phyloP scores from a whole-genome alignment of 2,329 filamentous ascomycete genomes.

The Aspergillus brasiliensis region DNA sequence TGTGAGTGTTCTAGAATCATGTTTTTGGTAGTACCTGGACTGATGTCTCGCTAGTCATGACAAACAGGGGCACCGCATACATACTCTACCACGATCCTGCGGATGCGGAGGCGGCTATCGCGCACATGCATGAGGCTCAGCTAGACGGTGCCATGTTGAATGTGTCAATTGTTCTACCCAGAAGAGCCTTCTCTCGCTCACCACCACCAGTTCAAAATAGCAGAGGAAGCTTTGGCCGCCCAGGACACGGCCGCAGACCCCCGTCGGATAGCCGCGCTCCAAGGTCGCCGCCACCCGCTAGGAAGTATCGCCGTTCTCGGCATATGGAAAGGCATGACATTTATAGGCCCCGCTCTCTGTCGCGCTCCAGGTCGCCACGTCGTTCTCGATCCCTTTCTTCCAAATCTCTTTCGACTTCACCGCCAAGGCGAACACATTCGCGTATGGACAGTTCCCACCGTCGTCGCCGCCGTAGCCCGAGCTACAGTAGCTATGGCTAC shows the following conservation, averaged over 20 bases:
- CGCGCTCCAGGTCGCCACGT: slow-evolving; percentile 48
- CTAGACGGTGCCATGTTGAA: slow-evolving; percentile 80
- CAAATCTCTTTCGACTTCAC: slow-evolving; percentile 45
- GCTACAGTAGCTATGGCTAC: slow-evolving; percentile 65
- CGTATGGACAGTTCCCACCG: slow-evolving; percentile 40
- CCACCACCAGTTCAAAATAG: slow-evolving; percentile 71
- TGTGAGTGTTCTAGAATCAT: slow-evolving; percentile 57
- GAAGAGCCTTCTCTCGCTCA: slow-evolving; percentile 77
- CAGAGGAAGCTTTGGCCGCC: slow-evolving; percentile 60
- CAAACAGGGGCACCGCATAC: slow-evolving; percentile 91
- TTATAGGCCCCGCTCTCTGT: slow-evolving; percentile 64
- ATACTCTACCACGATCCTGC: slow-evolving; percentile 77
- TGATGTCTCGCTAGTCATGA: slow-evolving; percentile 64
- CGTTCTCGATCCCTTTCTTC: slow-evolving; percentile 41
- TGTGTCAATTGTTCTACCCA: slow-evolving; percentile 85
- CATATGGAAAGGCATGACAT: slow-evolving; percentile 53
- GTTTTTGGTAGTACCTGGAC: background rate
- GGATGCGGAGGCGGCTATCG: slow-evolving; percentile 84
- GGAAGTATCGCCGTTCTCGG: slow-evolving; percentile 42
- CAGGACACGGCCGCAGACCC: slow-evolving; percentile 33
- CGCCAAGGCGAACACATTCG: slow-evolving; percentile 37
- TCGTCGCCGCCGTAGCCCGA: slow-evolving; percentile 59
- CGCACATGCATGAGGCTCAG: slow-evolving; percentile 98
- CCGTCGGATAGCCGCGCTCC: slow-evolving; percentile 28
- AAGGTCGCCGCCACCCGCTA: slow-evolving; percentile 40